Conservation (phyloP, 352 stramenopile species). For the Globisporangium emineosum region DNA sequence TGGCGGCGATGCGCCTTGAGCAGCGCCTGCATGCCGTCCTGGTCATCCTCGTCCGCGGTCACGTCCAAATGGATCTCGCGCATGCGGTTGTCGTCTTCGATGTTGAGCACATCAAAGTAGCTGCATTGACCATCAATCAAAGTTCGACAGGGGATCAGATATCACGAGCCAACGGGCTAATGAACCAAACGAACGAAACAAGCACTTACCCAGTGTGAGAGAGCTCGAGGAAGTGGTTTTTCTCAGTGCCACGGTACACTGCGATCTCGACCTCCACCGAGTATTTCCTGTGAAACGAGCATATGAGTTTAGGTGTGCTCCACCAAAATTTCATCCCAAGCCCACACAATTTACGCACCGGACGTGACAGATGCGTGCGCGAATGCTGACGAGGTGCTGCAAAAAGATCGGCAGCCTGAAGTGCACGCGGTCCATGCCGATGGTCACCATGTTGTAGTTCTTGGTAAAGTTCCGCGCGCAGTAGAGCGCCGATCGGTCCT, state of each 20-base stretch:
- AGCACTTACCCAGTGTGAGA: slow-evolving; percentile 27
- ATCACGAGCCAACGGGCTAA: neutral
- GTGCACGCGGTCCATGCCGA: slow-evolving; percentile 70
- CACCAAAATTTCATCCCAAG: neutral
- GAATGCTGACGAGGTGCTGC: slow-evolving; percentile 57
- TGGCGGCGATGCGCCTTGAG: slow-evolving; percentile 31
- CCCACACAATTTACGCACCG: slow-evolving; percentile 30
- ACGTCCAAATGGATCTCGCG: slow-evolving; percentile 33
- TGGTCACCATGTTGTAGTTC: slow-evolving; percentile 73
- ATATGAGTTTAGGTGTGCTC: neutral
- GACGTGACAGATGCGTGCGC: slow-evolving; percentile 58
- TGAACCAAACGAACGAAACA: neutral
- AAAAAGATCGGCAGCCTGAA: slow-evolving; percentile 67
- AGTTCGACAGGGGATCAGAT: neutral
- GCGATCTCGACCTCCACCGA: slow-evolving; percentile 37
- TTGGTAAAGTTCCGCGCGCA: slow-evolving; percentile 72
- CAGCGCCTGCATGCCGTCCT: slow-evolving; percentile 37
- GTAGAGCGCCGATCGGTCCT: slow-evolving; percentile 65
- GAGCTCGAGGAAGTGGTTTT: slow-evolving; percentile 19
- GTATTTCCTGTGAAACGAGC: slow-evolving; percentile 22
- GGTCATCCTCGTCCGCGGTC: slow-evolving; percentile 29
- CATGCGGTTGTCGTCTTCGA: slow-evolving; percentile 27
- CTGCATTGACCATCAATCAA: neutral
- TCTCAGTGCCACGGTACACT: slow-evolving; percentile 26
- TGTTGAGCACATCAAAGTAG: slow-evolving; percentile 47